Evolutionary conservation across 805 yeast genomes (phyloP).

Genomic region (Yamadazyma ubonensis): DNA sequence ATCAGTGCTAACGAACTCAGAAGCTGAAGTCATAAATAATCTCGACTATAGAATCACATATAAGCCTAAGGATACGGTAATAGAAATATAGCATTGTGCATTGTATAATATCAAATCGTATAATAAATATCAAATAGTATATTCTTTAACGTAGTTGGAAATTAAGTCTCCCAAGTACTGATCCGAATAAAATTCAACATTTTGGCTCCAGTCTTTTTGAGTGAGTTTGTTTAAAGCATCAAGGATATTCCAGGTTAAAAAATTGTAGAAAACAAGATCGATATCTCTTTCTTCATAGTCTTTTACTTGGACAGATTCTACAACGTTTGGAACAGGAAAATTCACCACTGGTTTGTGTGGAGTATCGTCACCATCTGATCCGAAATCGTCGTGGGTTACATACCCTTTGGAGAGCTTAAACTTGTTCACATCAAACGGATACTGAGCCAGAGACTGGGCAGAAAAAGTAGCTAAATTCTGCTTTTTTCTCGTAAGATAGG

Average conservation of each 20-base stretch:
- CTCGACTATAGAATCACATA: constrained; percentile 67
- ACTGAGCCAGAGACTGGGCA: not conserved
- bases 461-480: not conserved
- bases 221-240: constrained; percentile 32
- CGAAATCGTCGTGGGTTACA: constrained; percentile 80
- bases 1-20: constrained; percentile 26
- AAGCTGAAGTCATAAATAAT: constrained; percentile 51
- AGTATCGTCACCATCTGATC: constrained; percentile 82
- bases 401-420: constrained; percentile 59
- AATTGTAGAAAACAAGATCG: constrained; percentile 78
- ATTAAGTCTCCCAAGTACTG: constrained; percentile 34
- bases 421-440: not conserved
- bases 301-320: constrained; percentile 48
- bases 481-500: constrained; percentile 3
- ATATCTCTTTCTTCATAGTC: constrained; percentile 33
- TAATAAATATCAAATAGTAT: constrained; percentile 8
- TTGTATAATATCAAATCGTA: not conserved
- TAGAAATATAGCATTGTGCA: constrained; percentile 13
- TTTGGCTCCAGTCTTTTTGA: constrained; percentile 17
- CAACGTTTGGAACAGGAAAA: constrained; percentile 75
- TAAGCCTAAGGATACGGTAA: constrained; percentile 53
- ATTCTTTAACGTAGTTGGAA: constrained; percentile 26
- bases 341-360: constrained; percentile 59
- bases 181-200: constrained; percentile 28
- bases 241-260: constrained; percentile 46